Base-by-base conservation (phyloP, 2,329 filamentous ascomycete genomes). In the Penicillium sp. region DNA sequence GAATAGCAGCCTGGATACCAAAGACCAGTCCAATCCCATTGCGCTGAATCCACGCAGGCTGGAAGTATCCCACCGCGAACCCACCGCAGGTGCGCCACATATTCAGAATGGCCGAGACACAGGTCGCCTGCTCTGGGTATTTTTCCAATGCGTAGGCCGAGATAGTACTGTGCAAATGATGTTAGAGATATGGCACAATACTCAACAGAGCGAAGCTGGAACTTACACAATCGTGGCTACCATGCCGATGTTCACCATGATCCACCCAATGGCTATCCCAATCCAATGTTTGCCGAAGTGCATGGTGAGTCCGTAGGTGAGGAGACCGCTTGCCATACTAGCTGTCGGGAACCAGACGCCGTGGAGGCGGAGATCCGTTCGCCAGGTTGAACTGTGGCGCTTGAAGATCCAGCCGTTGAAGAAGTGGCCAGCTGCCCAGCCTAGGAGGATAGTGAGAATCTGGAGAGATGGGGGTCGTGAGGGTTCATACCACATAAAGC, bases 11-110 rank as follows among this genome's bases (percentile, higher is more conserved):
- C 58, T 75, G 73, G 0, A 70, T 68, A 0, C 70, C 72, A 61
- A 75, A 75, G 0, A 73, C 72, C 6, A 70, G 60, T 1, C 68
- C 72, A 2, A 68, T 42, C 0, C 73, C 72, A 53, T 73, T 67
- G 6, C 63, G 65, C 19, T 59, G 50, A 17, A 75, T 73, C 73
- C 73, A 75, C 1, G 66, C 55, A n/a, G 71, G 67, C 60, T 75
- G 73, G 59, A 74, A 75, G 54, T 75, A 76, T 15, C 65, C 71
- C 21, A 76, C 73, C 0, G 70, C 66, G 36, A 75, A 75, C 1
- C 74, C 74, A n/a, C 74, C 73, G 12, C 70, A 70, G 4, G 73
- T 75, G 7, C 74, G 70, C 73, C 74, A 75, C 63, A 74, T 72
- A 54, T 76, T 76, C 49, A 76, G 63, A 27, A 75, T 75, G 2